A percentile compares a stretch with the other conserved stretches of the same genome.
phyloP scores from a whole-genome alignment of 257 asterid species.

The Haberlea rhodopensis region DNA sequence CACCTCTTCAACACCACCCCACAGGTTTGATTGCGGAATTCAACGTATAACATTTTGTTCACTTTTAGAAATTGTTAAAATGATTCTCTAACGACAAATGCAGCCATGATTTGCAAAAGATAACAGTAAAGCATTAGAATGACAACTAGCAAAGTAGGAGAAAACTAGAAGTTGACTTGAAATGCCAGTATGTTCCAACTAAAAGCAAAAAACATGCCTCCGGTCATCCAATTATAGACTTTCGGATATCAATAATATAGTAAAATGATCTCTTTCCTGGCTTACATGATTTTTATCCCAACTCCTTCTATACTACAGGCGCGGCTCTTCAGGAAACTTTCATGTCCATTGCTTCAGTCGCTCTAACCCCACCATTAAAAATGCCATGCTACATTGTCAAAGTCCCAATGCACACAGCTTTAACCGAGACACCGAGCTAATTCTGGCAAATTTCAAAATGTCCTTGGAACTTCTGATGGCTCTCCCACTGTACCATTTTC shows the following conservation, averaged over 20 bases:
- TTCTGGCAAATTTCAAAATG: slow-evolving; percentile 27
- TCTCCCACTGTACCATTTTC: slow-evolving; percentile 40
- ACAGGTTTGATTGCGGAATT: no score
- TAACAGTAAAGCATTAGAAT: no score
- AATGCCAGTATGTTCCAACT: not conserved
- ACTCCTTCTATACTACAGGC: not conserved
- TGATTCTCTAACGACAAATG: no score
- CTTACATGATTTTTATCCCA: not conserved
- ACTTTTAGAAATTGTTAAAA: no score
- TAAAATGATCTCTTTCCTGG: not conserved
- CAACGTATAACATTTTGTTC: no score
- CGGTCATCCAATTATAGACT: not conserved
- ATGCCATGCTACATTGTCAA: slow-evolving; percentile 7
- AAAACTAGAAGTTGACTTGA: no score
- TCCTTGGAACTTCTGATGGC: slow-evolving; percentile 37
- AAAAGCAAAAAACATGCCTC: not conserved
- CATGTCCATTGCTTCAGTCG: not conserved
- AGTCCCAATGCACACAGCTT: slow-evolving; percentile 14
- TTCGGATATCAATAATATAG: not conserved
- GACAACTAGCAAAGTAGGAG: no score
- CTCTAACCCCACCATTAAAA: not conserved
- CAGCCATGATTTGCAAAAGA: no score
- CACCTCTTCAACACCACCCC: no score
- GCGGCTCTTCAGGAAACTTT: no score
- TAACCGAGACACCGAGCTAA: not conserved